Base-by-base conservation (phyloP, 345 rosid species). In the Dipteronia sinensis region DNA sequence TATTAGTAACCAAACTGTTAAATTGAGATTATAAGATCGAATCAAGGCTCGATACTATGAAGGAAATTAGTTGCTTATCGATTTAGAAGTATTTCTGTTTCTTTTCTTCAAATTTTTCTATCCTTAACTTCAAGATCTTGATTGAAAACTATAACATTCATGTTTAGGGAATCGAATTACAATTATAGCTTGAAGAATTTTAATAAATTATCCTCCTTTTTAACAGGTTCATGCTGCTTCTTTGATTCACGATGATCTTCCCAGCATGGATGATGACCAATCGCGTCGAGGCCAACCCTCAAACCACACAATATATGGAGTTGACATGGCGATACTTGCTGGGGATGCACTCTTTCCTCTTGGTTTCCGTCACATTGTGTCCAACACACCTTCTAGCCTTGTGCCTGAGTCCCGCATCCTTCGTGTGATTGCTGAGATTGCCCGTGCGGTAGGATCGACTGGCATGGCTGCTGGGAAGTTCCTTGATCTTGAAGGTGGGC, bases 401-500 rank as follows among this genome's bases (percentile, higher is more conserved):
- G 97, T 91, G 47, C 98, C 97, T 6, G 93, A 76, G 73, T 0
- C 89, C 44, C 82, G 86, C 42, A 29, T 95, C 47, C 93, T 95
- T 76, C 90, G 87, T 31, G 90, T 95, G 85, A 88, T 92, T 67
- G 80, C 97, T 0, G 98, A 95, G 89, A 95, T 95, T 5, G 98
- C 99, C 46, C 96, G 94, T 77, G 80, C 94, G 10, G 98, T 95
- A 47, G 99, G 99, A 1, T 95, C 98, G 34, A 87, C 92, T 3
- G 99, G 97, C 74, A 95, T 95, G 98, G 97, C 97, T 70, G 98
- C 99, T 0, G 98, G 99, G 15, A 98, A 96, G 89, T 96, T 88
- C 82, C 88, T 91, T 29, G 97, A 96, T 82, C 94, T 94, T 13
- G 92, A 94, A 77, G 98, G 98, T 17, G 89, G 86, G 10, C 88